A percentile compares a stretch with the other conserved stretches of the same genome.
phyloP scores from a whole-genome alignment of 495 filamentous ascomycete species.

The Penicillium samsonianum region DNA sequence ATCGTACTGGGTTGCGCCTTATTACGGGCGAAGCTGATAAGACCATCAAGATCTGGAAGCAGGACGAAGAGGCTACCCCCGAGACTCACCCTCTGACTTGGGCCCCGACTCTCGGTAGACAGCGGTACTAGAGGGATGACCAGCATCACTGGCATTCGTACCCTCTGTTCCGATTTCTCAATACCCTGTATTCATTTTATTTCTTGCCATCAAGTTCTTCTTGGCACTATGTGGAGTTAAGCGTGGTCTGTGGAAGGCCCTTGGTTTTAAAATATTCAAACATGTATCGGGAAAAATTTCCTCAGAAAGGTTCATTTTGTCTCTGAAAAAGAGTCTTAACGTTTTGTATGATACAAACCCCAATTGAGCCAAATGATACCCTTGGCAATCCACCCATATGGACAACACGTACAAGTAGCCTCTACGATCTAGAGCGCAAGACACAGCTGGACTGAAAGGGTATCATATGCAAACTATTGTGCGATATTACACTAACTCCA shows the following conservation, averaged over 20 bases:
- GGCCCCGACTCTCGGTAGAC: slow-evolving; percentile 78
- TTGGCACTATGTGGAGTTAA: slow-evolving; percentile 37
- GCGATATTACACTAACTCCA: slow-evolving; percentile 19
- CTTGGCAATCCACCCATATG: not conserved
- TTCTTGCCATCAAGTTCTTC: slow-evolving; percentile 13
- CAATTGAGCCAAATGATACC: not conserved
- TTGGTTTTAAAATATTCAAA: slow-evolving; percentile 6
- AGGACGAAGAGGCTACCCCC: slow-evolving; percentile 83
- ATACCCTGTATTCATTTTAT: slow-evolving; percentile 26
- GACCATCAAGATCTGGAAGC: slow-evolving; percentile 96
- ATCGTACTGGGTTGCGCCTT: slow-evolving; percentile 81
- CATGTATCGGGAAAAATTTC: slow-evolving; percentile 3
- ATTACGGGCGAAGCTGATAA: slow-evolving; percentile 97
- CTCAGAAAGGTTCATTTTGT: slow-evolving; percentile 8
- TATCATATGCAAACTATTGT: slow-evolving; percentile 31
- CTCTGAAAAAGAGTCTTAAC: not conserved
- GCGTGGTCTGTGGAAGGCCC: slow-evolving; percentile 23
- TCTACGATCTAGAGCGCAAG: not conserved
- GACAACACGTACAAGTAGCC: not conserved
- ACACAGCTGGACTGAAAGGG: slow-evolving; percentile 16
- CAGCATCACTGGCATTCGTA: not conserved
- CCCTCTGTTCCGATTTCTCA: slow-evolving; percentile 20
- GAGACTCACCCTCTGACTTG: slow-evolving; percentile 92
- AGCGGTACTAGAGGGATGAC: slow-evolving; percentile 56
- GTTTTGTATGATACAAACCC: slow-evolving; percentile 11